A percentile compares a stretch with the other conserved stretches of the same genome.
Evolutionary conservation across 1,284 basidiomycete species (phyloP).

Genomic region (Rhizoctonia solani): DNA sequence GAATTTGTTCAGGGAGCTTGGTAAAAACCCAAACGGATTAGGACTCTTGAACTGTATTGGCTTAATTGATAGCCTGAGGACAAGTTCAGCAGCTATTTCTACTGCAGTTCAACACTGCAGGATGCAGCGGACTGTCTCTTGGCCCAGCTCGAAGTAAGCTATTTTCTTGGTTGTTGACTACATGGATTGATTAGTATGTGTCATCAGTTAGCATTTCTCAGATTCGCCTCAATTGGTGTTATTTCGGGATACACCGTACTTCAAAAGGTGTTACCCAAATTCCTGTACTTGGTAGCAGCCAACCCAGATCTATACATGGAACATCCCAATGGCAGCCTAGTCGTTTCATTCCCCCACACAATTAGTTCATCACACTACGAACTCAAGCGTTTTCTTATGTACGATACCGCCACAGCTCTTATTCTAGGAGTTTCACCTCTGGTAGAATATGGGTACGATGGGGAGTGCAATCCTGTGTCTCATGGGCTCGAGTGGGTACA

Average conservation of each 20-base stretch:
- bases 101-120: not conserved
- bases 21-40: not conserved
- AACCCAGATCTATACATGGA: not conserved
- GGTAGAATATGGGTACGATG: constrained; percentile 2
- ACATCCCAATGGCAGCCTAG: not conserved
- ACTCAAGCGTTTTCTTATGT: constrained; percentile 13
- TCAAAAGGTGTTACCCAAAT: not conserved
- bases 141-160: constrained; percentile 20
- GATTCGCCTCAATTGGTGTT: not conserved
- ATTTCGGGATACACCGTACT: constrained; percentile 8
- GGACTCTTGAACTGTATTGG: not conserved
- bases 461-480: not conserved
- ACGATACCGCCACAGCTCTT: not conserved
- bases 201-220: constrained; percentile 8
- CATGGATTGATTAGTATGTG: not conserved
- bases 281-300: not conserved
- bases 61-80: constrained; percentile 7
- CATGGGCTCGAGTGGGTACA: constrained; percentile 17
- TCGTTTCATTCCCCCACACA: constrained; percentile 7
- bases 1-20: constrained; percentile 10
- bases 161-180: not conserved
- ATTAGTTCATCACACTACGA: not conserved
- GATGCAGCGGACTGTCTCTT: not conserved
- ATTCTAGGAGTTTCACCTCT: constrained; percentile 2
- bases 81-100: not conserved